Percentiles rank a stretch among this genome's conserved stretches.
phyloP scores from a whole-genome alignment of 2,329 filamentous ascomycete genomes.

The Mariannaea elegans region DNA sequence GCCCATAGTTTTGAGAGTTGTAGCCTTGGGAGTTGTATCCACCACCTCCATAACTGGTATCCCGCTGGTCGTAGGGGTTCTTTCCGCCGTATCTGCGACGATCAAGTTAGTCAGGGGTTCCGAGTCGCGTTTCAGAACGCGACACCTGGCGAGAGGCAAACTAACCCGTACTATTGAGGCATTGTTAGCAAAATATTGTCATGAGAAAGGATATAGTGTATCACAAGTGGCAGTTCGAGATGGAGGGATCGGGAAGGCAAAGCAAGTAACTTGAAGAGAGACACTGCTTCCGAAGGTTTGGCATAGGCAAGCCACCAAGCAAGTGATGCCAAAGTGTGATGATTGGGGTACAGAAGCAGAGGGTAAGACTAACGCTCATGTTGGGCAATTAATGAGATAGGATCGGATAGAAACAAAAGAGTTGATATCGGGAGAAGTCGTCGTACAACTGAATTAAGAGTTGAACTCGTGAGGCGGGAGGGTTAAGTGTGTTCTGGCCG shows the following conservation, averaged over 20 bases:
- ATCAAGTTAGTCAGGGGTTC: slow-evolving; percentile 42
- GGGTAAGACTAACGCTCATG: slow-evolving; percentile 44
- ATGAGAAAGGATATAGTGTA: background rate
- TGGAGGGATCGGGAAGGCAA: background rate
- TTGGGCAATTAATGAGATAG: slow-evolving; percentile 34
- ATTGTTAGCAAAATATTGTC: slow-evolving; percentile 40
- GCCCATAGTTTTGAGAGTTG: slow-evolving; percentile 43
- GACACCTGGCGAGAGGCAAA: slow-evolving; percentile 35
- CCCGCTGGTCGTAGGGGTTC: slow-evolving; percentile 69
- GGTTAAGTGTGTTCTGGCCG: slow-evolving; percentile 14
- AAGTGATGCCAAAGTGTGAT: background rate
- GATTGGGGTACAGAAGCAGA: slow-evolving; percentile 17
- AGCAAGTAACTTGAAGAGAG: background rate
- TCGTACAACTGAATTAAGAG: background rate
- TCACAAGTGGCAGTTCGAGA: background rate
- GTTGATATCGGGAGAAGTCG: slow-evolving; percentile 9
- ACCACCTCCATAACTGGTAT: slow-evolving; percentile 38
- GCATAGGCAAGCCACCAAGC: background rate
- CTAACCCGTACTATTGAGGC: slow-evolving; percentile 63
- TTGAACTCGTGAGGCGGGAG: slow-evolving; percentile 9
- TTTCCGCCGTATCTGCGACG: slow-evolving; percentile 61
- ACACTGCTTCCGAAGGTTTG: background rate
- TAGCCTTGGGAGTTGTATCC: slow-evolving; percentile 40
- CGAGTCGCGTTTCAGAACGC: slow-evolving; percentile 8
- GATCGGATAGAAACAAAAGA: slow-evolving; percentile 13